Base-by-base conservation (phyloP, 306 rosid species). In the Sphenostylis stenocarpa region DNA sequence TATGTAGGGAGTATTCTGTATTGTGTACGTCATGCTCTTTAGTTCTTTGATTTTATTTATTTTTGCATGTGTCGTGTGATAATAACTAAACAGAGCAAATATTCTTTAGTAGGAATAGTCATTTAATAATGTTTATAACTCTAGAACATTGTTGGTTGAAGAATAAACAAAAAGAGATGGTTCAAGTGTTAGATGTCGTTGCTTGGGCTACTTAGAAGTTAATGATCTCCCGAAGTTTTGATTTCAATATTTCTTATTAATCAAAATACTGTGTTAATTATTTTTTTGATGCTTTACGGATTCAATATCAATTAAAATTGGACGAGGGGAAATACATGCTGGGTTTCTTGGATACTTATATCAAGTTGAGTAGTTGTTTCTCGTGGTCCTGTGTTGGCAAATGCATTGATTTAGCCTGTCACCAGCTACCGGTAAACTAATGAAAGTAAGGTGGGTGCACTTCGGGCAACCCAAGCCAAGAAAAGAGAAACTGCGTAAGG, bases 1-100 rank as follows among this genome's bases (percentile, higher is more conserved):
- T 87, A 82, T 82, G 75, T 29, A 45, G 69, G 66, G 43, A 61
- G 53, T 47, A 62, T 45, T 75, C 39, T 77, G 21, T 52, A 49
- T 33, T 23, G 2, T 53, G 29, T 53, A 28, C 36, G 3, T 11
- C 12, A 5, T 70, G 41, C 57, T 23, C 75, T 19, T 47, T 28
- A 64, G 19, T 64, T 63, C 28, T 57, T 44, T 77, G 64, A 67
- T 19, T 70, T 76, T 47, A 29, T 62, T 58, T 68, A n/a, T 26
- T 36, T 16, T 24, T 66, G 44, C 38, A 33, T 56, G 19, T 51
- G 66, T 12, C 58, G 16, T 23, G 65, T 76, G 70, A 68, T 75
- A 75, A 26, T 44, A 48, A 58, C 24, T 26, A 39, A 12, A 28
- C 8, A 48, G 26, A 67, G 48, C 76, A 41, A 14, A 44, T 21